These are phyloP conservation scores for Rhazya stricta DNA, from an alignment of 257 asterid species.

Conservation along the genomic window DNA sequence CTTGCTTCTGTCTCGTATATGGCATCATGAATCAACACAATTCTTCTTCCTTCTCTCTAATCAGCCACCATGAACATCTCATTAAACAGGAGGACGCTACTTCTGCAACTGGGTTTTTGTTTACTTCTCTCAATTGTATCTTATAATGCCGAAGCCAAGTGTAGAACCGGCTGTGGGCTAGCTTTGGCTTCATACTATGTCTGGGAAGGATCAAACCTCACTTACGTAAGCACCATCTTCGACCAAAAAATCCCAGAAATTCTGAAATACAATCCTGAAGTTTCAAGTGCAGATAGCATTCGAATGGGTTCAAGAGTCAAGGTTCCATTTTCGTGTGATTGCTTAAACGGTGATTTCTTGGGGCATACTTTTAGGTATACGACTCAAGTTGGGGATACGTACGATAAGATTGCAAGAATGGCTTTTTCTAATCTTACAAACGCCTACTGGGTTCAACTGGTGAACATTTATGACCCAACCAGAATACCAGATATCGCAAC, in stretches of 20 bases:
- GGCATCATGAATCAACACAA: slow-evolving; percentile 29
- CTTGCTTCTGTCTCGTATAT: slow-evolving; percentile 8
- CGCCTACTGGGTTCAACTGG: slow-evolving; percentile 57
- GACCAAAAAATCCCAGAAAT: slow-evolving; percentile 31
- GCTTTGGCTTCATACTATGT: slow-evolving; percentile 71
- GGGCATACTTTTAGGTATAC: slow-evolving; percentile 59
- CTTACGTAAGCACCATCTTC: slow-evolving; percentile 53
- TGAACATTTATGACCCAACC: slow-evolving; percentile 50
- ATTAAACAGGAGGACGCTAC: slow-evolving; percentile 12
- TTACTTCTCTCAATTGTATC: slow-evolving; percentile 20
- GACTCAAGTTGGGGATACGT: slow-evolving; percentile 57
- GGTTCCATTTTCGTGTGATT: slow-evolving; percentile 70
- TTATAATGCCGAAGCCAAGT: slow-evolving; percentile 40
- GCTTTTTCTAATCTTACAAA: slow-evolving; percentile 61
- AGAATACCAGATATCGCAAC: slow-evolving; percentile 38
- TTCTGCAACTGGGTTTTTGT: slow-evolving; percentile 5
- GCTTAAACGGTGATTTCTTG: slow-evolving; percentile 69
- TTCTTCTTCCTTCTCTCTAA: slow-evolving; percentile 7
- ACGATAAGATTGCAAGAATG: slow-evolving; percentile 36
- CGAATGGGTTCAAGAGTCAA: slow-evolving; percentile 38
- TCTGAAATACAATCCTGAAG: slow-evolving; percentile 37
- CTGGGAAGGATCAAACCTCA: slow-evolving; percentile 53
- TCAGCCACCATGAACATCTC: slow-evolving; percentile 26
- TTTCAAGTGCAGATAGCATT: slow-evolving; percentile 33
- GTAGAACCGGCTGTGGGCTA: slow-evolving; percentile 52